Evolutionary conservation across 2,329 filamentous ascomycete species (phyloP).

Genomic region (Colletotrichum sidae): DNA sequence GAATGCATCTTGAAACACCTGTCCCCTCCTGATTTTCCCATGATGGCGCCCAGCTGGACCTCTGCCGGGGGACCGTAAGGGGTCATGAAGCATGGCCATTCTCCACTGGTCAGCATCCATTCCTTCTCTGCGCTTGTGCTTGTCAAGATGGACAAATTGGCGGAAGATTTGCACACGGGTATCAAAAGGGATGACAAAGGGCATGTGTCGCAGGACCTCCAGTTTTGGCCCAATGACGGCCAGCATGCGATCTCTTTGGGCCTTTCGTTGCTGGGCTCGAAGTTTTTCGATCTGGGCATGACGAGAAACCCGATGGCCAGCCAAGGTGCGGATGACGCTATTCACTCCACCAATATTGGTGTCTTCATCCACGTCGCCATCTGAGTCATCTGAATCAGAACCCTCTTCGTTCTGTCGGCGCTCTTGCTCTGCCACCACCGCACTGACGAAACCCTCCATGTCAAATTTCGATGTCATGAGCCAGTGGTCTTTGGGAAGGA

Average conservation of each 20-base stretch:
- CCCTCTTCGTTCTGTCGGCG: slow-evolving; percentile 70
- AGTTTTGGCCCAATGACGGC: slow-evolving; percentile 86
- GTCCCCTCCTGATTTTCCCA: slow-evolving; percentile 81
- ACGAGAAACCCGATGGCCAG: slow-evolving; percentile 70
- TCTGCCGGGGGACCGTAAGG: slow-evolving; percentile 41
- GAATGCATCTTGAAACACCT: slow-evolving; percentile 88
- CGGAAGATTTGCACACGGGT: slow-evolving; percentile 93
- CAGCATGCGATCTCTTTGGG: slow-evolving; percentile 76
- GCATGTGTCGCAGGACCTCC: slow-evolving; percentile 94
- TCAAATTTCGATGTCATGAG: slow-evolving; percentile 90
- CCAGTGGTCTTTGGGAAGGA: slow-evolving; percentile 89
- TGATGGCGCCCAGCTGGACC: slow-evolving; percentile 71
- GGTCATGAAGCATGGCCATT: slow-evolving; percentile 38
- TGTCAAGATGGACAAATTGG: slow-evolving; percentile 89
- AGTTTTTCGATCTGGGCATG: slow-evolving; percentile 73
- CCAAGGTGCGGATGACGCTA: slow-evolving; percentile 47
- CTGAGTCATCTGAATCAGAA: slow-evolving; percentile 52
- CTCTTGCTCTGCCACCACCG: slow-evolving; percentile 90
- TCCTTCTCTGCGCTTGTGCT: slow-evolving; percentile 76
- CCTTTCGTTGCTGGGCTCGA: slow-evolving; percentile 72
- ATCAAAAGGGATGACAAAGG: slow-evolving; percentile 94
- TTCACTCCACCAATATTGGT: slow-evolving; percentile 37
- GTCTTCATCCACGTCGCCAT: slow-evolving; percentile 43
- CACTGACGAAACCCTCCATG: slow-evolving; percentile 87
- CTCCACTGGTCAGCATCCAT: slow-evolving; percentile 57